Percentiles rank a stretch among this genome's conserved stretches.
Conservation (phyloP, 1,284 basidiomycete genomes). For the Trichosporon coremiiforme region DNA sequence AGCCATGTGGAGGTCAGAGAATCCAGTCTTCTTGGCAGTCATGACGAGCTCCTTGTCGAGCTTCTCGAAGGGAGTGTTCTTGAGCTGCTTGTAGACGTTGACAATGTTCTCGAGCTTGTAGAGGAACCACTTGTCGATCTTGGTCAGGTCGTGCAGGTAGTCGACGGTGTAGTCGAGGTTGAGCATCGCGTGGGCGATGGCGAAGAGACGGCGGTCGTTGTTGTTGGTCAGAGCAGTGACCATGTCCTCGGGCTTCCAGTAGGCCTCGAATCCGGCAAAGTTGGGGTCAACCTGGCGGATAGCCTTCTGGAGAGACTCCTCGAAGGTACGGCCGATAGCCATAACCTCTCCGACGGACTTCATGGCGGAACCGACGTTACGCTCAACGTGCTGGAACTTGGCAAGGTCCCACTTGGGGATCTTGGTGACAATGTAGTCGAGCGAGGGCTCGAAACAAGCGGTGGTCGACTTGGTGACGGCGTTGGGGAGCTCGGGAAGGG, state of each 20-base stretch:
- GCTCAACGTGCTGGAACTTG: slow-evolving; percentile 95
- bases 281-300: slow-evolving; percentile 95
- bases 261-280: slow-evolving; percentile 65
- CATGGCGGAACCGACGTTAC: slow-evolving; percentile 96
- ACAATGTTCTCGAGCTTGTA: slow-evolving; percentile 92
- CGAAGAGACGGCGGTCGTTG: slow-evolving; percentile 90
- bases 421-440: slow-evolving; percentile 99
- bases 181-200: slow-evolving; percentile 89
- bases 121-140: slow-evolving; percentile 99
- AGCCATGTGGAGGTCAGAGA: slow-evolving; percentile 91
- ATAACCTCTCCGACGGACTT: slow-evolving; percentile 99
- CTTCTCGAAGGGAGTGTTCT: slow-evolving; percentile 68
- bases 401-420: slow-evolving; percentile 99
- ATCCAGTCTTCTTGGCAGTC: slow-evolving; percentile 87
- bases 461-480: slow-evolving; percentile 99
- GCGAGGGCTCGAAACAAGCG: slow-evolving; percentile 98
- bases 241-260: slow-evolving; percentile 75
- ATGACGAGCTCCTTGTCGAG: slow-evolving; percentile 69
- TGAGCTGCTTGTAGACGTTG: slow-evolving; percentile 72
- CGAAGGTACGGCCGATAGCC: slow-evolving; percentile 99
- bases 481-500: slow-evolving; percentile 96
- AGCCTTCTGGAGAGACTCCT: slow-evolving; percentile 98
- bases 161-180: slow-evolving; percentile 90
- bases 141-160: slow-evolving; percentile 86
- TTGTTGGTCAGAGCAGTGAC: slow-evolving; percentile 68